Base-by-base conservation (phyloP, 1,284 basidiomycete genomes). In the Schizophyllum commune region DNA sequence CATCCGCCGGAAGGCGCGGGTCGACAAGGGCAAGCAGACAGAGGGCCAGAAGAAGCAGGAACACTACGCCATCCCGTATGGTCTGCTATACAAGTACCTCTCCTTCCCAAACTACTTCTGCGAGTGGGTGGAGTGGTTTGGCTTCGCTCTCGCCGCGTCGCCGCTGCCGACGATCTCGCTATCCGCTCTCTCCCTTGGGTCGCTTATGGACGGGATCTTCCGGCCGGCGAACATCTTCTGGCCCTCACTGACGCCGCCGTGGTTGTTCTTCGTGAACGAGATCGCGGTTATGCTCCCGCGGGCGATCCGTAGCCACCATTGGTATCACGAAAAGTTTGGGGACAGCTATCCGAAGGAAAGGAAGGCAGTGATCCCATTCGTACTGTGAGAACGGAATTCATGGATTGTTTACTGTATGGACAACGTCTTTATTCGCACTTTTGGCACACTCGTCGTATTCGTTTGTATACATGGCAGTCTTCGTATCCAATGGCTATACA, bases 51-150 rank as follows among this genome's bases (percentile, higher is more conserved):
- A 47, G 6, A 64, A 65, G 13, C 71, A 69, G 54, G 78, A 82
- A 62, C 79, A 88, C 72, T 97, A 97, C 71, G 85, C 85, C 4
- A 88, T 97, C 64, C 95, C 95, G 0, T 79, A 86, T 59, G 94
- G 94, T 0, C 85, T 86, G 4, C 76, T 96, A 33, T 97, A 92
- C 77, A 69, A 73, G 57, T 85, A 82, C 70, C 79, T 97, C 65
- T 93, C 92, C n/a, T 96, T 88, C 74, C 94, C 95, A 1, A 95
- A 97, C 74, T 97, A 97, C 73, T 77, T 94, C 58, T 94, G 89
- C 74, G 94, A 96, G 73, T 97, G 92, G 92, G 67, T 88, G 59
- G 93, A 95, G 73, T 95, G 91, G 91, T 68, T 84, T 8, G 90
- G 87, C 8, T 94, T 87, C 69, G 88, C 92, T 0, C 69, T 93